Evolutionary conservation across 805 yeast species (phyloP), one percentile per base, ranked within the genome.

Genomic region (Candida insectorum): DNA sequence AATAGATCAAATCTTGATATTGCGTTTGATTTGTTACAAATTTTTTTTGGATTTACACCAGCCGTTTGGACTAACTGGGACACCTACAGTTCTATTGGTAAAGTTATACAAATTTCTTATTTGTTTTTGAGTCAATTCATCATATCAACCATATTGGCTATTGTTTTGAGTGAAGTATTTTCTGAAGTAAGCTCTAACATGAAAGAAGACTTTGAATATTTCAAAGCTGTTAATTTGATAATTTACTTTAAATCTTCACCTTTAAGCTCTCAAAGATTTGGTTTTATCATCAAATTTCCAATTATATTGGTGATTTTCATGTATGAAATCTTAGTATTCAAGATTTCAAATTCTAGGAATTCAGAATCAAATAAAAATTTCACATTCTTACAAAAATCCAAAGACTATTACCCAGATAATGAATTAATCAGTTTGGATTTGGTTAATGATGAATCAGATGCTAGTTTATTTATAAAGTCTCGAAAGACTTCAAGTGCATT

Each of bases 11-110:
- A 71, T 13, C 50, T 56, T 24, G 61, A 67, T 22, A 74, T 75
- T 15, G 70, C 76, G 10, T 74, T 67, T 45, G 75, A 70, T 37
- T 60, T 74, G 61, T 50, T 74, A 28, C 71, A 73, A 48, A 58
- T 75, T 3, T 63, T 75, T 40, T 75, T 74, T 47, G 81, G 81
- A 0, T 75, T 71, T 48, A 75, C 81, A 2, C 80, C 81, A 0
- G 73, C 79, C 0, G 79, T 75, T 3, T 75, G 81, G 81, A 61
- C 63, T 28, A 70, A 68, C 34, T 75, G 80, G 80, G 52, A 58
- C 23, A 56, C 60, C 33, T 75, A 71, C 44, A 65, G 73, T 25
- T 41, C 54, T 2, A 48, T 73, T 25, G 81, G 81, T 0, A 58
- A 70, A 23, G 41, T 54, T n/a, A 59, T 73, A 15, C 67, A 71